phyloP scores from a whole-genome alignment of 305 asterid genomes.

The Fraxinus ornus region DNA sequence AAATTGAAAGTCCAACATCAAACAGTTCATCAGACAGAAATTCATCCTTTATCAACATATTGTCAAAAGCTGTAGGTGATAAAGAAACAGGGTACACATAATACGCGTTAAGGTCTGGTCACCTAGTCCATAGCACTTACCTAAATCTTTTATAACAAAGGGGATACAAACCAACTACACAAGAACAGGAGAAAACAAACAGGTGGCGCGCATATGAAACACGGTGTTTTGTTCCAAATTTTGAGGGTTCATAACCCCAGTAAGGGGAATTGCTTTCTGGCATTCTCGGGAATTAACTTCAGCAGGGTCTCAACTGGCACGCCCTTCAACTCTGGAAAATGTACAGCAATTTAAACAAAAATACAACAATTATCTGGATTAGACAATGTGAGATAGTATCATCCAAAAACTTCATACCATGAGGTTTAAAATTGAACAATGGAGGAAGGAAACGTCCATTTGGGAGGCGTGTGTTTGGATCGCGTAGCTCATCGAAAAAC shows the following conservation, averaged over 20 bases:
- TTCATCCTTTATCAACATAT: background rate
- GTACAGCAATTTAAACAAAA: conserved; percentile 1
- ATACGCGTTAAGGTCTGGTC: background rate
- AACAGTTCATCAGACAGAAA: background rate
- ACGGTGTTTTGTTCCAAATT: conserved; percentile 17
- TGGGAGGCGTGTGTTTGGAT: conserved; percentile 64
- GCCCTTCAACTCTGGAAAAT: conserved; percentile 72
- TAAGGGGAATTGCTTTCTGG: conserved; percentile 78
- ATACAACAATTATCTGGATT: background rate
- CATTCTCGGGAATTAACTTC: conserved; percentile 85
- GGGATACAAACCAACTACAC: background rate
- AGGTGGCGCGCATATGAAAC: background rate
- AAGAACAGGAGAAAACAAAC: background rate
- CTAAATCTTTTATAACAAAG: background rate
- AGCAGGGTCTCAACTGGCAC: conserved; percentile 60
- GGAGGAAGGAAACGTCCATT: conserved; percentile 83
- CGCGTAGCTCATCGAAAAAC: conserved; percentile 74
- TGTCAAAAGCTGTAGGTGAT: background rate
- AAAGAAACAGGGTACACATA: background rate
- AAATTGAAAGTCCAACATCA: background rate
- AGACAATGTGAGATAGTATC: background rate
- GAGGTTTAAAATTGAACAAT: conserved; percentile 81
- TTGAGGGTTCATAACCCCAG: conserved; percentile 45
- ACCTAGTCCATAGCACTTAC: background rate
- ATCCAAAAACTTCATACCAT: conserved; percentile 44